phyloP scores from a whole-genome alignment of 1,139 yeast genomes.

The Diutina ranongensis region DNA sequence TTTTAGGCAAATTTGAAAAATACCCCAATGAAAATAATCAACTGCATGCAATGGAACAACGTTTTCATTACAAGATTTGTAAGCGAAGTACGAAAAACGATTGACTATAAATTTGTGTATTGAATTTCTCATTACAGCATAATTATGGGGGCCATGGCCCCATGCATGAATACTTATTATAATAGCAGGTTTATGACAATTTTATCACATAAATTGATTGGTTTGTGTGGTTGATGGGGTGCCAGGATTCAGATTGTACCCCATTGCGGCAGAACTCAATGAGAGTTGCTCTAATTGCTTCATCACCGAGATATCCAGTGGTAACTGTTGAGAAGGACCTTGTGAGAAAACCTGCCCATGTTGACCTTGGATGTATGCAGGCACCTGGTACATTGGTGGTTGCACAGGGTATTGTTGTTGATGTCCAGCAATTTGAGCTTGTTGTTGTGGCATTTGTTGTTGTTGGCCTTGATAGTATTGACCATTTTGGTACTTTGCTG shows the following conservation, averaged over 20 bases:
- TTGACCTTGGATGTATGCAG: not conserved
- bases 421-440: slow-evolving; percentile 10
- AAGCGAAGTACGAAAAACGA: no score
- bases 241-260: slow-evolving; percentile 36
- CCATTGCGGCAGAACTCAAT: slow-evolving; percentile 38
- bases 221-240: slow-evolving; percentile 11
- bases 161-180: slow-evolving; percentile 5
- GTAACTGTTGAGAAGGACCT: slow-evolving; percentile 8
- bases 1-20: no score
- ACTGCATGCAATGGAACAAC: no score
- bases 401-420: slow-evolving; percentile 10
- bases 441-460: slow-evolving; percentile 5
- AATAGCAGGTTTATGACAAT: not conserved
- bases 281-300: slow-evolving; percentile 39
- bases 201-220: slow-evolving; percentile 3
- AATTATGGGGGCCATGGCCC: not conserved
- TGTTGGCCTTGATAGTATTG: not conserved
- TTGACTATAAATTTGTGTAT: not conserved
- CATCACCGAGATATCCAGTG: slow-evolving; percentile 29
- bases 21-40: no score
- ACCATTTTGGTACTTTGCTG: not conserved
- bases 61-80: no score
- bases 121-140: not conserved
- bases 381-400: slow-evolving; percentile 8
- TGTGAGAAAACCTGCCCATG: not conserved